A percentile compares a stretch with the other conserved stretches of the same genome.
Conservation (phyloP, 345 rosid species). For the Eucalyptus marginata region DNA sequence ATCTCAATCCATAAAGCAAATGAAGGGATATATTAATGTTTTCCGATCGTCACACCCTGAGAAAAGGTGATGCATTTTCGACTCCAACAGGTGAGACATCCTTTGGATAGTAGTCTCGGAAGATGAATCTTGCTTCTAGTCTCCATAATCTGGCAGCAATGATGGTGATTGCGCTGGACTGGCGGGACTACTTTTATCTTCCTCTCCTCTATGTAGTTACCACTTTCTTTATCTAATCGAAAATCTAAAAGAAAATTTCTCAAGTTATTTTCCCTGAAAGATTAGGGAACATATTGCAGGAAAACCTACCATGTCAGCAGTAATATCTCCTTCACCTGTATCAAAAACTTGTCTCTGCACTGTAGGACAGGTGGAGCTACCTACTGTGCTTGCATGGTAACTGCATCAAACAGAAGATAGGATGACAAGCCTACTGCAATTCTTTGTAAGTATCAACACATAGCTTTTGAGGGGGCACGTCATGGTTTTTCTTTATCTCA, state of each 20-base stretch:
- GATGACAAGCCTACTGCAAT: not conserved
- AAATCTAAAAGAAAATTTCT: not conserved
- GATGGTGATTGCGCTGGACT: conserved; percentile 15
- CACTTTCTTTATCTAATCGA: conserved; percentile 21
- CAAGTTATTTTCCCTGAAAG: not conserved
- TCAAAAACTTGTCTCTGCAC: conserved; percentile 48
- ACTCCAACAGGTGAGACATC: conserved; percentile 8
- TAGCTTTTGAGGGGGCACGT: not conserved
- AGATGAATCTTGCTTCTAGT: conserved; percentile 10
- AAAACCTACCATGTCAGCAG: conserved; percentile 14
- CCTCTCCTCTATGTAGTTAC: conserved; percentile 27
- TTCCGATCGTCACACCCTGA: not conserved
- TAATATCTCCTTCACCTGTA: conserved; percentile 34
- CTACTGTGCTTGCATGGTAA: conserved; percentile 39
- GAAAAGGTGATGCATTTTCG: conserved; percentile 25
- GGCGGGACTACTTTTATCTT: conserved; percentile 20
- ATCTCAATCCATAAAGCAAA: not conserved
- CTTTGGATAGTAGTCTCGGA: not conserved
- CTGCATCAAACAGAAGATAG: conserved; percentile 4
- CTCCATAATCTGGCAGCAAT: conserved; percentile 15
- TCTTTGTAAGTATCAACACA: not conserved
- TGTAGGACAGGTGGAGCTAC: conserved; percentile 7
- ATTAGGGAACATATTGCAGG: not conserved
- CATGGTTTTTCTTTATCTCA: not conserved
- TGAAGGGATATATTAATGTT: not conserved